Conservation (phyloP, 306 rosid genomes). For the Lablab purpureus region DNA sequence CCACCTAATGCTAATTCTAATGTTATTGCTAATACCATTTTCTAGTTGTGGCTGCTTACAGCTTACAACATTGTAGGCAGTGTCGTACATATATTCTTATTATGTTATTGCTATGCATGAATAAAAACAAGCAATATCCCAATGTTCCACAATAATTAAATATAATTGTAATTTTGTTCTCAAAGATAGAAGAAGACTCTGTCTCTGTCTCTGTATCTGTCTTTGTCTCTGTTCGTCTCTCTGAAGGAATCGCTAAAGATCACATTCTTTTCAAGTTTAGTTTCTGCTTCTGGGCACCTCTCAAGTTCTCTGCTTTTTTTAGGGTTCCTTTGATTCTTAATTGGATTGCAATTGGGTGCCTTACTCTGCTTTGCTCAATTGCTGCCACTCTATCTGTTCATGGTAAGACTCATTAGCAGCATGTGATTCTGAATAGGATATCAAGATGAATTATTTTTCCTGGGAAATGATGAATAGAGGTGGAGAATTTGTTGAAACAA, state of each 20-base stretch:
- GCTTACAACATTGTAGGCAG: neutral
- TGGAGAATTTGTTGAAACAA: slow-evolving; percentile 28
- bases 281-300: slow-evolving; percentile 17
- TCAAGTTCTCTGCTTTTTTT: slow-evolving; percentile 31
- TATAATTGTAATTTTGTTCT: slow-evolving; percentile 27
- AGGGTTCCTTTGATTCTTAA: slow-evolving; percentile 48
- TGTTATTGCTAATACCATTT: slow-evolving; percentile 15
- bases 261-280: slow-evolving; percentile 38
- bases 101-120: neutral
- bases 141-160: slow-evolving; percentile 19
- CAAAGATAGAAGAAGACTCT: slow-evolving; percentile 36
- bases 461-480: slow-evolving; percentile 20
- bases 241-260: slow-evolving; percentile 47
- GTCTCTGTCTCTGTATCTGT: slow-evolving; percentile 38
- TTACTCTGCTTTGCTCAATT: slow-evolving; percentile 42
- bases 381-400: slow-evolving; percentile 38
- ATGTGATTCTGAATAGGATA: slow-evolving; percentile 29
- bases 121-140: neutral
- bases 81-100: neutral
- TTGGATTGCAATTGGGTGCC: slow-evolving; percentile 37
- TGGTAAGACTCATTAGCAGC: slow-evolving; percentile 51
- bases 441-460: neutral
- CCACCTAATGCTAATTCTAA: slow-evolving; percentile 17
- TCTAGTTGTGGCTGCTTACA: slow-evolving; percentile 15
- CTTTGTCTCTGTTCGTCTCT: slow-evolving; percentile 39